Evolutionary conservation across 192 early-diverging fungal genomes (phyloP).

Genomic region (Backusella tuberculispora): DNA sequence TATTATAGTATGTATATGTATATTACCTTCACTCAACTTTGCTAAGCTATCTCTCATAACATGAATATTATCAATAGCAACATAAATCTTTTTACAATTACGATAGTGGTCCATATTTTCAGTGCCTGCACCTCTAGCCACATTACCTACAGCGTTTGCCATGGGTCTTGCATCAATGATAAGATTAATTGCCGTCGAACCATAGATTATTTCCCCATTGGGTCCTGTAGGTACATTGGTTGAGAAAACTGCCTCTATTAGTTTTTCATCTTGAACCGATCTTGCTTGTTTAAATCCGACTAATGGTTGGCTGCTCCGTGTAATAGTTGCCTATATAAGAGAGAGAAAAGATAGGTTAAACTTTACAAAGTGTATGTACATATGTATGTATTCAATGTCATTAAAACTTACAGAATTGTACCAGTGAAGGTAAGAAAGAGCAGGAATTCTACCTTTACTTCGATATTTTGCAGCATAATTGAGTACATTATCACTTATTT

Average conservation of each 20-base stretch:
- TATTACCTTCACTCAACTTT: slow-evolving; percentile 79
- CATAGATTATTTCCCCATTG: slow-evolving; percentile 49
- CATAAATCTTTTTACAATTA: slow-evolving; percentile 81
- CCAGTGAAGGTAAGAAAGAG: slow-evolving; percentile 85
- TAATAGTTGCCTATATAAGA: slow-evolving; percentile 73
- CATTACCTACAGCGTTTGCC: slow-evolving; percentile 92
- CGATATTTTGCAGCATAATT: slow-evolving; percentile 89
- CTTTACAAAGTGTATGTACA: background rate
- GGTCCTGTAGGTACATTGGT: slow-evolving; percentile 54
- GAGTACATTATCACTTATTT: slow-evolving; percentile 89
- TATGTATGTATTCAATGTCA: background rate
- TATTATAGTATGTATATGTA: no score
- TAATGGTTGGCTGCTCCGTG: slow-evolving; percentile 92
- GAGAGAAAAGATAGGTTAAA: background rate
- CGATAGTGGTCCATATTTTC: slow-evolving; percentile 94
- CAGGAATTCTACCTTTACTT: slow-evolving; percentile 89
- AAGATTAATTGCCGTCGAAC: slow-evolving; percentile 65
- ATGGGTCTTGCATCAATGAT: slow-evolving; percentile 96
- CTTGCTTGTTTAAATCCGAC: slow-evolving; percentile 92
- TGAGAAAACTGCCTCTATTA: slow-evolving; percentile 89
- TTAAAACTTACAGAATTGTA: slow-evolving; percentile 62
- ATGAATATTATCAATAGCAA: slow-evolving; percentile 98
- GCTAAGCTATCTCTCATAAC: slow-evolving; percentile 91
- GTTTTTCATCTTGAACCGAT: slow-evolving; percentile 96
- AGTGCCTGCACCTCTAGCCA: slow-evolving; percentile 90